Evolutionary conservation across 2,329 filamentous ascomycete species (phyloP).

Genomic region (Teratosphaeria epicoccoides): DNA sequence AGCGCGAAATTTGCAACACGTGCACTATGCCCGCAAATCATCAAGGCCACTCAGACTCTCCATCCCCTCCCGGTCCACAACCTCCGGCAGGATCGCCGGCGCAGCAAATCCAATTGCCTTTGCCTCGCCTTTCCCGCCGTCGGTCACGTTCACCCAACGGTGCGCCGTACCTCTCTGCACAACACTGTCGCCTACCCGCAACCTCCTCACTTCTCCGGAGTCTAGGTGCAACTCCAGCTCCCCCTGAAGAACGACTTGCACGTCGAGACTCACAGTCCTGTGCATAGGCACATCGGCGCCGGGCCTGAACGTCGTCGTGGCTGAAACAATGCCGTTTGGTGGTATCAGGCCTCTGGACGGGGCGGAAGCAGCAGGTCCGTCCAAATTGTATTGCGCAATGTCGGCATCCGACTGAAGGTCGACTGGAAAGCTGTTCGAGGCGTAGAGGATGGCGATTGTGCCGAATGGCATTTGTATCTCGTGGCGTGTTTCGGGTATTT

Average conservation of each 20-base stretch:
- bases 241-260: constrained; percentile 8
- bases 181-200: constrained; percentile 9
- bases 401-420: constrained; percentile 8
- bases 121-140: background rate
- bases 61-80: background rate
- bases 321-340: constrained; percentile 3
- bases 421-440: constrained; percentile 3
- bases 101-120: background rate
- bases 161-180: constrained; percentile 14
- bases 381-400: constrained; percentile 9
- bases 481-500: constrained; percentile 2
- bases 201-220: constrained; percentile 5
- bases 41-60: background rate
- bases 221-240: constrained; percentile 9
- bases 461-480: constrained; percentile 2
- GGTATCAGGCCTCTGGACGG: constrained; percentile 4
- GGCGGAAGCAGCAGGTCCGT: constrained; percentile 1
- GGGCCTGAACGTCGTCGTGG: constrained; percentile 3
- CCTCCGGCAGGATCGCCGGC: background rate
- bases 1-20: no score
- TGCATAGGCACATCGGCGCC: constrained; percentile 3
- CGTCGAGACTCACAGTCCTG: constrained; percentile 11
- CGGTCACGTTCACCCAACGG: constrained; percentile 12
- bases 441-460: constrained; percentile 7
- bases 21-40: background rate